Base-by-base conservation (phyloP, 176 grass and related monocot species). In the Alloteropsis semialata region DNA sequence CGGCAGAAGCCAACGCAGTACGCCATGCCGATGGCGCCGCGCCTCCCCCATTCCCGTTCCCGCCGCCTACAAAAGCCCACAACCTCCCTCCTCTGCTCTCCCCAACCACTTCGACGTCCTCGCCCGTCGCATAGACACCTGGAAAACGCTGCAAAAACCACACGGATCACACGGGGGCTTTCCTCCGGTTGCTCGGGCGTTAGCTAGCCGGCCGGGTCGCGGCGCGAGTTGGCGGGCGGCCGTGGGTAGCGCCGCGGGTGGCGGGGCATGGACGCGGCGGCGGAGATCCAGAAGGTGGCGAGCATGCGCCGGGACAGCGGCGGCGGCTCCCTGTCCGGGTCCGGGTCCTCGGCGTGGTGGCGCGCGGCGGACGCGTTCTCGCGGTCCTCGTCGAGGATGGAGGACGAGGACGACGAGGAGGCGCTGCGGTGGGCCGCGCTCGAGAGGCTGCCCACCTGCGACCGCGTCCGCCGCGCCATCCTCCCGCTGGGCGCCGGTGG, bases 401-500 rank as follows among this genome's bases (percentile, higher is more conserved):
- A 88, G 2, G 69, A 16, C 15, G 90, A 95, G n/a, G 82, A 98
- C 76, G 96, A 98, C 55, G 93, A 98, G 86, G 96, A 93, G 91
- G 89, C 93, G 24, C 84, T 98, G 79, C 85, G 82, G 14, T 98
- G 96, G 96, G 93, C 96, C 12, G 89, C 96, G 9, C 72, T 98
- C 21, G 96, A 98, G 96, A 88, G 72, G 80, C 78, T 98, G 25
- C 96, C 96, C 44, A 98, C 96, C 32, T 82, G 80, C 79, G 91
- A 93, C 74, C 85, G 96, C 60, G 78, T 99, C 53, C 89, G 93
- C 59, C 85, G 83, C 32, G 93, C 87, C 37, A 94, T 99, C 60
- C 69, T 99, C 14, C 28, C 79, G n/a, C 66, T 63, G 1, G 79
- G 46, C 11, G 79, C 3, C 60, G 56, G 10, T 21, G 24, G 1